phyloP scores from a whole-genome alignment of 2,329 filamentous ascomycete species.

The Bipolaris bicolor region DNA sequence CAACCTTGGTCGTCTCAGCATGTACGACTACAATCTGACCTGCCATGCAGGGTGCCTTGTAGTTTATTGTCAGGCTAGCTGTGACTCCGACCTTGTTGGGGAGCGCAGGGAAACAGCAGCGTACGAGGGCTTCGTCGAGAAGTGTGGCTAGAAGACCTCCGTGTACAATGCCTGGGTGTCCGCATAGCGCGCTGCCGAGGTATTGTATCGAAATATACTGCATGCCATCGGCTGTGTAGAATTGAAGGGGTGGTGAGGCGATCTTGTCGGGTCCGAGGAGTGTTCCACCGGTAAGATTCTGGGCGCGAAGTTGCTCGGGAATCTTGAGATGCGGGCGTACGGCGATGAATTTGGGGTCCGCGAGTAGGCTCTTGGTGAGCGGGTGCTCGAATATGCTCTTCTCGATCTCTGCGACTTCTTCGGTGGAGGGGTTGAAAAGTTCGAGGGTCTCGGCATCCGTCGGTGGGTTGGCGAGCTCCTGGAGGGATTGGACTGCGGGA shows the following conservation, averaged over 20 bases:
- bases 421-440: slow-evolving; percentile 66
- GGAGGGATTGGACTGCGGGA: slow-evolving; percentile 59
- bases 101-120: slow-evolving; percentile 86
- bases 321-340: slow-evolving; percentile 88
- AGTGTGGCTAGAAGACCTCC: slow-evolving; percentile 91
- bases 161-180: slow-evolving; percentile 89
- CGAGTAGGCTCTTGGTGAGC: slow-evolving; percentile 71
- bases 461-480: slow-evolving; percentile 60
- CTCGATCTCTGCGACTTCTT: slow-evolving; percentile 65
- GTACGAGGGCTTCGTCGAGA: slow-evolving; percentile 85
- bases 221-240: slow-evolving; percentile 63
- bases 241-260: slow-evolving; percentile 79
- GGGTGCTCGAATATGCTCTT: slow-evolving; percentile 77
- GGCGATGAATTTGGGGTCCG: slow-evolving; percentile 70
- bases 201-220: slow-evolving; percentile 71
- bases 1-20: slow-evolving; percentile 81
- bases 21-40: slow-evolving; percentile 77
- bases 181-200: slow-evolving; percentile 80
- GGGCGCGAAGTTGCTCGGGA: slow-evolving; percentile 69
- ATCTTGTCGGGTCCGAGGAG: slow-evolving; percentile 77
- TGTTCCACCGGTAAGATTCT: slow-evolving; percentile 83
- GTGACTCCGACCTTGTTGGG: slow-evolving; percentile 87
- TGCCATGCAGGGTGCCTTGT: slow-evolving; percentile 79
- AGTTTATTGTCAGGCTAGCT: slow-evolving; percentile 82
- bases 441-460: slow-evolving; percentile 75